Percentiles rank a stretch among this genome's conserved stretches.
These are phyloP conservation scores for Mortierella sp. DNA, from an alignment of 371 early-diverging fungal genomes.

Conservation along the genomic window DNA sequence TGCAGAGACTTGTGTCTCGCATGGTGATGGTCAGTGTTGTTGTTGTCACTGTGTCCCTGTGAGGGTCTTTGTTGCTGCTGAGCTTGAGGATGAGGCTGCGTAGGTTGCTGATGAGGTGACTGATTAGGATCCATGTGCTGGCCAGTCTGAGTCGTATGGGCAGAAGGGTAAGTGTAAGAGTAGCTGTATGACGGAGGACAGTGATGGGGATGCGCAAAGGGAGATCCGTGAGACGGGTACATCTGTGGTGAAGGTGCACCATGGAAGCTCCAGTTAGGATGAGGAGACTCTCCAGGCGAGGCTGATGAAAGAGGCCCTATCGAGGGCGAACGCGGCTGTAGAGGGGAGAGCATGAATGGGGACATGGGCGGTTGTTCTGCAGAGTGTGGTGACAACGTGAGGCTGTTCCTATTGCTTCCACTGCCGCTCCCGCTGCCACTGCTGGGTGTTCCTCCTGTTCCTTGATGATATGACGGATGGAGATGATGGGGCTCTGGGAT, in stretches of 20 bases:
- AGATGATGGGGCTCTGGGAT: constrained; percentile 43
- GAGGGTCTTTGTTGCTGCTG: not conserved
- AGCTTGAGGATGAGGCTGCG: not conserved
- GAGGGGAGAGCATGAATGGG: constrained; percentile 38
- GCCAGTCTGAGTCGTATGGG: not conserved
- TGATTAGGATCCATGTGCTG: not conserved
- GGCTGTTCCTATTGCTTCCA: constrained; percentile 21
- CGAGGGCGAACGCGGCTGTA: constrained; percentile 30
- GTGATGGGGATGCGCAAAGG: constrained; percentile 11
- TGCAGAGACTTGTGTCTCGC: constrained; percentile 10
- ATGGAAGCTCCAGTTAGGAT: constrained; percentile 23
- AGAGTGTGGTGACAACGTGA: constrained; percentile 17
- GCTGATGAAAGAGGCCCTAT: constrained; percentile 26
- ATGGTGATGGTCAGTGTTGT: not conserved
- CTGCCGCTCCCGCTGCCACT: constrained; percentile 11
- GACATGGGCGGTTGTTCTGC: constrained; percentile 33
- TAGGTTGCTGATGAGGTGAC: not conserved
- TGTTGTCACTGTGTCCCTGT: too few species aligned
- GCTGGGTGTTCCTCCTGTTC: constrained; percentile 14
- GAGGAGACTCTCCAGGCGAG: constrained; percentile 16
- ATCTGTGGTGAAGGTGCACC: constrained; percentile 10
- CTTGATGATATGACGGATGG: constrained; percentile 39
- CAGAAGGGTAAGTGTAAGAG: constrained; percentile 3
- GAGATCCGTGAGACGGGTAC: constrained; percentile 14
- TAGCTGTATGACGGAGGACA: constrained; percentile 29